Evolutionary conservation across 1,139 yeast genomes (phyloP).

Genomic region (Nadsonia starkeyi-henricii): DNA sequence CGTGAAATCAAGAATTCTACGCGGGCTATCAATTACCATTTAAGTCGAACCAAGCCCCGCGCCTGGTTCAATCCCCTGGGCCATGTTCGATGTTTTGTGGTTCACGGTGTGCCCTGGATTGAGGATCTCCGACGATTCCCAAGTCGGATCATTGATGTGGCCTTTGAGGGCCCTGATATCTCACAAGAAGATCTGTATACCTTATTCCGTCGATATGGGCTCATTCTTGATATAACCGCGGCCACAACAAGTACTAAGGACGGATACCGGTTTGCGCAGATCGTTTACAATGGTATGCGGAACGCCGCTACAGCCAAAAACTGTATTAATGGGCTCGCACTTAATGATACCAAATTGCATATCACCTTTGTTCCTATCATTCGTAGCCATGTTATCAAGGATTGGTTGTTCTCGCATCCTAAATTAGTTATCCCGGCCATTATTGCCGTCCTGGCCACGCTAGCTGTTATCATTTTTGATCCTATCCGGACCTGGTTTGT

Average conservation of each 20-base stretch:
- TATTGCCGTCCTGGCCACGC: slow-evolving; percentile 51
- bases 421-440: slow-evolving; percentile 40
- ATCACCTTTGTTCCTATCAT: slow-evolving; percentile 52
- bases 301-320: slow-evolving; percentile 82
- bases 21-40: slow-evolving; percentile 13
- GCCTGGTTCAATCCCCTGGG: slow-evolving; percentile 17
- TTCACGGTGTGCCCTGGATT: slow-evolving; percentile 90
- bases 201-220: slow-evolving; percentile 76
- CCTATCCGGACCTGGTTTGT: slow-evolving; percentile 81
- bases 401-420: slow-evolving; percentile 18
- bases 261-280: slow-evolving; percentile 33
- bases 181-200: slow-evolving; percentile 78
- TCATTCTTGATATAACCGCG: slow-evolving; percentile 60
- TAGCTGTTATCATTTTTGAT: slow-evolving; percentile 79
- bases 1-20: neutral
- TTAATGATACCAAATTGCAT: slow-evolving; percentile 50
- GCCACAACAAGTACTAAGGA: slow-evolving; percentile 35
- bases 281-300: slow-evolving; percentile 41
- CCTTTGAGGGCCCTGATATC: slow-evolving; percentile 59
- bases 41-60: slow-evolving; percentile 10
- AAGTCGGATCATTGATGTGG: slow-evolving; percentile 44
- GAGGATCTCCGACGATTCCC: slow-evolving; percentile 80
- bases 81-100: slow-evolving; percentile 47
- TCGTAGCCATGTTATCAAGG: slow-evolving; percentile 38
- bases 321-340: slow-evolving; percentile 60